A percentile compares a stretch with the other conserved stretches of the same genome.
Evolutionary conservation across 2,329 filamentous ascomycete species (phyloP).

Genomic region (Botrytis pseudocinerea): DNA sequence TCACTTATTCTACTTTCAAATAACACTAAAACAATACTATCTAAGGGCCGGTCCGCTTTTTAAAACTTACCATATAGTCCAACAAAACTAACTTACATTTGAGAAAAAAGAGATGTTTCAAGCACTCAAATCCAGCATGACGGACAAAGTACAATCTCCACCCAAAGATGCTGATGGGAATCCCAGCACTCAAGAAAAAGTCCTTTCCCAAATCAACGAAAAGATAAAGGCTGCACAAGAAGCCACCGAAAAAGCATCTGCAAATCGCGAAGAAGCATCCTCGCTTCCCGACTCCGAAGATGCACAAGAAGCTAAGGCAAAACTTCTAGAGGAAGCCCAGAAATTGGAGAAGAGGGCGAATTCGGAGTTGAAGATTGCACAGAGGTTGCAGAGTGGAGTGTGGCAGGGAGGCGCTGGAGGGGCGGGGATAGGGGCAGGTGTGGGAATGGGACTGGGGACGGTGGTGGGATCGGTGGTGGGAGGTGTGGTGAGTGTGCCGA

Average conservation of each 20-base stretch:
- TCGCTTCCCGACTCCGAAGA: slow-evolving; percentile 22
- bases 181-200: slow-evolving; percentile 28
- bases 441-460: slow-evolving; percentile 31
- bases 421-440: slow-evolving; percentile 31
- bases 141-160: slow-evolving; percentile 1
- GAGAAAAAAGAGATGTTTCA: slow-evolving; percentile 1
- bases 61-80: not conserved
- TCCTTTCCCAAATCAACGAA: slow-evolving; percentile 27
- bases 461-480: slow-evolving; percentile 27
- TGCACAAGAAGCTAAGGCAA: slow-evolving; percentile 28
- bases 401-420: slow-evolving; percentile 35
- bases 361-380: slow-evolving; percentile 69
- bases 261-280: slow-evolving; percentile 21
- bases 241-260: slow-evolving; percentile 23
- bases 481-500: slow-evolving; percentile 30
- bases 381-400: slow-evolving; percentile 40
- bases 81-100: not conserved
- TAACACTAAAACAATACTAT: not conserved
- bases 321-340: slow-evolving; percentile 27
- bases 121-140: slow-evolving; percentile 11
- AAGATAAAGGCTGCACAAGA: slow-evolving; percentile 24
- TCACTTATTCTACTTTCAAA: not conserved
- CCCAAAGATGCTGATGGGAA: slow-evolving; percentile 15
- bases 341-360: slow-evolving; percentile 30
- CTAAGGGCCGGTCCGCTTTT: not conserved